Evolutionary conservation across 192 early-diverging fungal genomes (phyloP), one percentile per base, ranked within the genome.

Genomic region (Coemansia biformis): DNA sequence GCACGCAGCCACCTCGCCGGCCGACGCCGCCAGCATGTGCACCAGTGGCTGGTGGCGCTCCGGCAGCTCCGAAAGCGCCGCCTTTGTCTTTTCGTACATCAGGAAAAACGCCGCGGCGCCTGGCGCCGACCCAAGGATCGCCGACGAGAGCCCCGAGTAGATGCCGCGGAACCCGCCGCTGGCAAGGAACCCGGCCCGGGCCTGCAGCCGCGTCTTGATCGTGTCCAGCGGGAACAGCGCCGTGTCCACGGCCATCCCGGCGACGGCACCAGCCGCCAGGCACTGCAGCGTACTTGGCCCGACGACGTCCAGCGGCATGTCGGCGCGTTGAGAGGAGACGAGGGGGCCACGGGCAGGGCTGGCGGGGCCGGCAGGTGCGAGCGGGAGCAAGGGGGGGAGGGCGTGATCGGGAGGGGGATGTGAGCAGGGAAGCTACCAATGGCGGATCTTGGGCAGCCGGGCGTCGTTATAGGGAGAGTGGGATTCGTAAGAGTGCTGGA

Each of bases 191-290:
- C 93, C 93, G 36, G 76, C 76, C 53, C 80, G 78, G 19, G 90
- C 86, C 62, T 96, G 93, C 53, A 96, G 71, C 35, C 96, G 81
- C 5, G 96, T 98, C 71, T 98, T 98, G 65, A 98, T 82, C 9
- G 96, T 98, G 67, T 98, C 96, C 47, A 98, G 77, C 8, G 96
- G 96, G 62, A 88, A 98, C 18, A 98, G 76, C 16, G 82, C 81
- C n/a, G 85, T 84, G 59, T 98, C 96, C 5, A 98, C 92, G 2
- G 93, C 81, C 17, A 88, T 89, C 8, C 96, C 96, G 11, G 96
- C 96, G 28, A 88, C 51, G 10, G 77, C 96, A 38, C 96, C 96
- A 4, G 92, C 86, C 47, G 67, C 52, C 50, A 84, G 59, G 31
- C 77, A 76, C 62, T 84, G 82, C 28, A 75, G 28, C 28, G 48